Percentiles rank a stretch among this genome's conserved stretches.
Conservation (phyloP, 495 filamentous ascomycete species). For the Lepidopterella palustris region DNA sequence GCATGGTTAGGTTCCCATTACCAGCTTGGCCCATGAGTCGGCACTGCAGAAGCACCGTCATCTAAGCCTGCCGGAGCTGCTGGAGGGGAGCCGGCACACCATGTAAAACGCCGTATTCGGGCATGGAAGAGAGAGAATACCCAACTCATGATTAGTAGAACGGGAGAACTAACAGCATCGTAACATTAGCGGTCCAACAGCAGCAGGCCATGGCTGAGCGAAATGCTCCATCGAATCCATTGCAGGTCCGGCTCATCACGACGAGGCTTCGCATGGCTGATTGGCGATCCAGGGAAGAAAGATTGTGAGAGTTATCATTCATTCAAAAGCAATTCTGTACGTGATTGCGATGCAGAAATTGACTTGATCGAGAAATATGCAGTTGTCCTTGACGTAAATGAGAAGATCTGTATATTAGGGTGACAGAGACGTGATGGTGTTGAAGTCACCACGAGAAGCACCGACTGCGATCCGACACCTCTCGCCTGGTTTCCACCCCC, state of each 20-base stretch:
- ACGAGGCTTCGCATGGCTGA: background rate
- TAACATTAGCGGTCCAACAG: background rate
- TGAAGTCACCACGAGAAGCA: too few relatives aligned
- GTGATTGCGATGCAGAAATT: background rate
- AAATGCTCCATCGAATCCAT: background rate
- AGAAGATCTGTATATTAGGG: too few relatives aligned
- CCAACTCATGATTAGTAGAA: background rate
- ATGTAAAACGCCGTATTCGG: slow-evolving; percentile 3
- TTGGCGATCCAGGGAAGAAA: background rate
- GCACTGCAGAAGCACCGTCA: background rate
- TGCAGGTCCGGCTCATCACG: background rate
- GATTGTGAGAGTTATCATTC: background rate
- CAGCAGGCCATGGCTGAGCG: background rate
- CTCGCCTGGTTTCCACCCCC: too few relatives aligned
- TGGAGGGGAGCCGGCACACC: background rate
- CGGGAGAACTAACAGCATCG: background rate
- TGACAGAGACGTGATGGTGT: too few relatives aligned
- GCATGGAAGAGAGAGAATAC: background rate
- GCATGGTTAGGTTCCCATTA: background rate
- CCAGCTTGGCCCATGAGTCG: background rate
- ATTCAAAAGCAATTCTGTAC: background rate
- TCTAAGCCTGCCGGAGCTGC: slow-evolving; percentile 1
- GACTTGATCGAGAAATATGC: too few relatives aligned
- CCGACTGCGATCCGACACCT: too few relatives aligned
- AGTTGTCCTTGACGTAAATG: too few relatives aligned